phyloP scores from a whole-genome alignment of 169 alveolate genomes.

The Plasmodium fragile region DNA sequence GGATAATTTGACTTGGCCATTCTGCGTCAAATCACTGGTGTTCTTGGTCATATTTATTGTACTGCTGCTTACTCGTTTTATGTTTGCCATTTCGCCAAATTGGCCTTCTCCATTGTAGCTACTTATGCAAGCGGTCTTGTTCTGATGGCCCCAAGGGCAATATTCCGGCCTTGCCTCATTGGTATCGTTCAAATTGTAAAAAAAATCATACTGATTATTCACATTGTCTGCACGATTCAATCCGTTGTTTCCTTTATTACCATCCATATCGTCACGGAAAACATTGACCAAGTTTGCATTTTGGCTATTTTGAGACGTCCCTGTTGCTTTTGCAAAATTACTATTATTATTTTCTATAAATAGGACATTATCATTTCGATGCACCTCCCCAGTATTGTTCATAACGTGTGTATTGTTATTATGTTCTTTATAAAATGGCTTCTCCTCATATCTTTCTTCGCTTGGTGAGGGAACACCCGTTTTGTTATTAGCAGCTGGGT shows the following conservation, averaged over 20 bases:
- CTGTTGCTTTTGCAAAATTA: background rate
- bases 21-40: conserved; percentile 31
- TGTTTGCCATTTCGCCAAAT: conserved; percentile 1
- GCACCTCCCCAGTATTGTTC: background rate
- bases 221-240: background rate
- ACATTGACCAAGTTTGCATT: conserved; percentile 1
- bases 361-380: conserved; percentile 1
- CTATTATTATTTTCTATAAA: conserved; percentile 34
- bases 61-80: conserved; percentile 34
- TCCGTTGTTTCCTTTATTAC: background rate
- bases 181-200: conserved; percentile 27
- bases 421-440: background rate
- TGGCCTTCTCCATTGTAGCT: conserved; percentile 11
- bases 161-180: background rate
- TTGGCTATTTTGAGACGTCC: background rate
- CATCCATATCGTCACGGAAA: background rate
- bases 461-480: background rate
- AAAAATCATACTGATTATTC: conserved; percentile 51
- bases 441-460: background rate
- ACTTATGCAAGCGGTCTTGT: background rate
- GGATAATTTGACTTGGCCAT: conserved; percentile 32
- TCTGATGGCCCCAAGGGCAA: background rate
- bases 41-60: conserved; percentile 20
- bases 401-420: background rate
- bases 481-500: background rate